Base-by-base conservation (phyloP, 495 filamentous ascomycete genomes). In the Geopyxis carbonaria region DNA sequence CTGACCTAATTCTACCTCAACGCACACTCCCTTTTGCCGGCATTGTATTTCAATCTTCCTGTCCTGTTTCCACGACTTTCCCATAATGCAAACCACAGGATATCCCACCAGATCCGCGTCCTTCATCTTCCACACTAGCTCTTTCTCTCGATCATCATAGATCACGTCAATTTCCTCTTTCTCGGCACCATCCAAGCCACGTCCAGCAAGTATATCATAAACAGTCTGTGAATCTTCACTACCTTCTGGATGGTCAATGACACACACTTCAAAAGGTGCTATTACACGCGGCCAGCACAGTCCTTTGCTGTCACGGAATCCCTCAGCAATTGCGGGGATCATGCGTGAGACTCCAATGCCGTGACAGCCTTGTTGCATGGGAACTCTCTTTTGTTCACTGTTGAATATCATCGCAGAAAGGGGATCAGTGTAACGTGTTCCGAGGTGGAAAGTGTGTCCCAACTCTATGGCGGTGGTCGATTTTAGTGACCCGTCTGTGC, bases 331-430 rank as follows among this genome's bases (percentile, higher is more conserved):
- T 4, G 89, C 83, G 3, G 75, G 84, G 43, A 97, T 77, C 58
- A 97, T 73, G 22, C 89, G 78, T 1, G 86, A 93, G 16, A 97
- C 69, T 0, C 89, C 89, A 42, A 97, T 93, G 1, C 89, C 89
- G 48, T 95, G 80, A 47, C 91, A 97, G 32, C 89, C 89, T 87
- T 95, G 94, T 38, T 89, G 70, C 58, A 94, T 68, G 0, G 74
- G 62, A 0, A 71, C 65, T 20, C 56, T 57, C 28, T 41, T 32
- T 0, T 40, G 11, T 3, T 47, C 30, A 14, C 49, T 32, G 34
- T 48, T 38, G 22, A 35, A 18, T 6, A 86, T 66, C 3, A 56
- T 64, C 1, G 80, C 79, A 18, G 69, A 57, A 2, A 95, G 64
- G 0, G 82, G 75, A 14, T 72, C 62, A 22, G 75, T 84, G 60